Conservation (phyloP, 2,329 filamentous ascomycete species). For the Rhinocladiella similis region DNA sequence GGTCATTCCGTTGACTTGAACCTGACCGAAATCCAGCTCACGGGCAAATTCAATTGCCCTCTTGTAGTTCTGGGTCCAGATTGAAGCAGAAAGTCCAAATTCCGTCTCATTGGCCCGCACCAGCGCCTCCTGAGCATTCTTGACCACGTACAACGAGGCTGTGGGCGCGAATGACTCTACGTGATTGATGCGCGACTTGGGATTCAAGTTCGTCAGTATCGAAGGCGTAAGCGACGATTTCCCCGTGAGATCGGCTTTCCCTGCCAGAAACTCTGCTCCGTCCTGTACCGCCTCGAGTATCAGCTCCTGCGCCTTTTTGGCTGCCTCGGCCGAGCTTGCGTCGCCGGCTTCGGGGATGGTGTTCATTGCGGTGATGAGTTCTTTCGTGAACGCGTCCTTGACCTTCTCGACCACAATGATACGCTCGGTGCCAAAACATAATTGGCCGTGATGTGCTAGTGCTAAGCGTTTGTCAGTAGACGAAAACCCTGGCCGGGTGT, state of each 20-base stretch:
- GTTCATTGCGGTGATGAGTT: constrained; percentile 76
- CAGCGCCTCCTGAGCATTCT: constrained; percentile 70
- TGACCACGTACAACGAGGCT: constrained; percentile 83
- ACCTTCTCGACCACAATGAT: constrained; percentile 83
- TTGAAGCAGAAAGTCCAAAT: constrained; percentile 54
- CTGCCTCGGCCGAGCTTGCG: constrained; percentile 80
- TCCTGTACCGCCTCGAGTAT: constrained; percentile 70
- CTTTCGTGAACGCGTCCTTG: constrained; percentile 77
- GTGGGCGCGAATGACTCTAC: constrained; percentile 93
- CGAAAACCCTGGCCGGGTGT: no score
- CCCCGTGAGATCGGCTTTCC: no score
- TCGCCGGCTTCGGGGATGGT: constrained; percentile 74
- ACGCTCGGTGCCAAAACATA: constrained; percentile 86
- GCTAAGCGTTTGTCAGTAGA: constrained; percentile 47
- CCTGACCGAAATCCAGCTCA: constrained; percentile 14
- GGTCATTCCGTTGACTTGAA: constrained; percentile 14
- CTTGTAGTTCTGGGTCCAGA: constrained; percentile 8
- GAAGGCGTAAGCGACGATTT: no score
- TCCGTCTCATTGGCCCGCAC: constrained; percentile 59
- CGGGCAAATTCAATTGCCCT: constrained; percentile 2
- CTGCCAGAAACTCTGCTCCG: no score
- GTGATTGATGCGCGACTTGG: constrained; percentile 81
- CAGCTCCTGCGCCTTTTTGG: constrained; percentile 71
- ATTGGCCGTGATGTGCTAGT: constrained; percentile 92
- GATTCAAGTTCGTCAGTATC: constrained; percentile 71